Evolutionary conservation across 371 early-diverging fungal genomes (phyloP).

Genomic region (Blakeslea trispora): DNA sequence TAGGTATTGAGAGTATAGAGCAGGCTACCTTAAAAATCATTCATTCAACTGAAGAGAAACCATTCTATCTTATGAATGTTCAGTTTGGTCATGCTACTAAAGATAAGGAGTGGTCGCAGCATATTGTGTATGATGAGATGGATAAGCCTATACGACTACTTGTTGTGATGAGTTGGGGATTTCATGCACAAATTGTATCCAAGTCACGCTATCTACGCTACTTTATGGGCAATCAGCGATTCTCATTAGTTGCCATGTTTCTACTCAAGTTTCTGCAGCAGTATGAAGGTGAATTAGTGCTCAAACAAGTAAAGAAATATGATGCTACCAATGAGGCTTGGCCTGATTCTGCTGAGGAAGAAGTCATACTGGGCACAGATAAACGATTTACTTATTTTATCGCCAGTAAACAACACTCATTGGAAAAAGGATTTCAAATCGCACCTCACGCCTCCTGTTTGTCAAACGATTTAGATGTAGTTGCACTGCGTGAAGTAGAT

Average conservation of each 20-base stretch:
- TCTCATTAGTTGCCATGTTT: conserved; percentile 39
- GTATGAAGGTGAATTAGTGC: conserved; percentile 34
- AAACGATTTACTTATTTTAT: conserved; percentile 46
- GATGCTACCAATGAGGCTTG: not conserved
- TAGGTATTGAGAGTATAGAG: conserved; percentile 29
- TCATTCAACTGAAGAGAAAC: conserved; percentile 24
- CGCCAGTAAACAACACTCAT: conserved; percentile 37
- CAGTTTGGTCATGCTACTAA: conserved; percentile 23
- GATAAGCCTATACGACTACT: conserved; percentile 22
- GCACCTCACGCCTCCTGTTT: conserved; percentile 44
- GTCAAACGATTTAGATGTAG: conserved; percentile 36
- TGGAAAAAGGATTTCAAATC: conserved; percentile 49
- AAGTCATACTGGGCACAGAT: not conserved
- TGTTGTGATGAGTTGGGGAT: conserved; percentile 55
- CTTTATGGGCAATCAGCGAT: conserved; percentile 47
- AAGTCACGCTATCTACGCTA: conserved; percentile 39
- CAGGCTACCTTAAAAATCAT: conserved; percentile 41
- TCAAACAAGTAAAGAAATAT: conserved; percentile 26
- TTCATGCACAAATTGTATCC: conserved; percentile 53
- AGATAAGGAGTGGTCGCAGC: conserved; percentile 16
- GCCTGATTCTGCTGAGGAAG: not conserved
- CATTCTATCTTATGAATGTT: conserved; percentile 38
- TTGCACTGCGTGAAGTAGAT: conserved; percentile 31
- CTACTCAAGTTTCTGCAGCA: conserved; percentile 36
- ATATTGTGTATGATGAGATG: conserved; percentile 10